A percentile compares a stretch with the other conserved stretches of the same genome.
These are phyloP conservation scores for Kwoniella europaea DNA, from an alignment of 768 basidiomycete genomes.

Conservation along the genomic window DNA sequence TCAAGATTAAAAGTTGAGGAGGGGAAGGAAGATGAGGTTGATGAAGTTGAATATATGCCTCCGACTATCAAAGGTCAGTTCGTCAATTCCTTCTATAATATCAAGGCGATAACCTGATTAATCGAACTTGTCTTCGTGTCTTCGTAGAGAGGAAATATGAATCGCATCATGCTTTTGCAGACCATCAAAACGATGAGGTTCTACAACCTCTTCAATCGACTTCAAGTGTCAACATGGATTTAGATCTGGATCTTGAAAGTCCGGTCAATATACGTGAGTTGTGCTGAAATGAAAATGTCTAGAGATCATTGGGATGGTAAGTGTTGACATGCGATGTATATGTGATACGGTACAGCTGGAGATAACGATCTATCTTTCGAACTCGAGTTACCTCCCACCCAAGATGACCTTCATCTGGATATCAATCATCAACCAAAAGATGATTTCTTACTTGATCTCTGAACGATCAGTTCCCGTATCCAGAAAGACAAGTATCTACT, in stretches of 20 bases:
- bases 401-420: neutral
- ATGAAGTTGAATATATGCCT: slow-evolving; percentile 27
- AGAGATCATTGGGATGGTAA: no score
- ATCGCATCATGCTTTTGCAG: neutral
- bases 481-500: no score
- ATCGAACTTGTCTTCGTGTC: no score
- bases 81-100: no score
- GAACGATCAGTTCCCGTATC: no score
- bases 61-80: slow-evolving; percentile 1
- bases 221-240: neutral
- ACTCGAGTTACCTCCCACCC: neutral
- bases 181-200: neutral
- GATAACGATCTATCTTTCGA: neutral
- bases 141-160: slow-evolving; percentile 8
- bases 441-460: neutral
- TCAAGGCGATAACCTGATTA: no score
- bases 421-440: neutral
- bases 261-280: no score
- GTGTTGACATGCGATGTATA: neutral
- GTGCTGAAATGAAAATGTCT: no score
- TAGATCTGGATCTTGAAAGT: neutral
- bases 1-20: neutral
- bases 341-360: no score
- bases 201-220: neutral
- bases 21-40: neutral